Base-by-base conservation (phyloP, 345 rosid species). In the Streptanthus diversifolius region DNA sequence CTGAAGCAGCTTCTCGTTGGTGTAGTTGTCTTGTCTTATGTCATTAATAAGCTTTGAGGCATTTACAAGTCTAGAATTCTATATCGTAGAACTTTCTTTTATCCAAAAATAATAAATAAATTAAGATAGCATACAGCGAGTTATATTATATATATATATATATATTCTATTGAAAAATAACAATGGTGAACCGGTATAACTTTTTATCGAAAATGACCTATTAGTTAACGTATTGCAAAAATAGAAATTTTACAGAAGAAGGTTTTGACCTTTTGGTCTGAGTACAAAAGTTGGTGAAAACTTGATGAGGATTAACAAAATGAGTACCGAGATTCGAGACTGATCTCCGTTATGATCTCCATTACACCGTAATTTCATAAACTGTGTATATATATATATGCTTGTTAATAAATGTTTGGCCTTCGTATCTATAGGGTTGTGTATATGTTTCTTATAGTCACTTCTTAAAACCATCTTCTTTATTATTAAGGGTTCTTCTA, bases 401-500 rank as follows among this genome's bases (percentile, higher is more conserved):
- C 29, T 48, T 47, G 54, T 49, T 49, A 51, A 25, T 52, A 33
- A 55, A 22, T 41, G 52, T 30, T 55, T 55, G 41, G 44, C 43
- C 54, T 37, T 39, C 17, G 18, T 62, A 17, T 39, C 5, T 41
- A 62, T 52, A 51, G 32, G 47, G 37, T 32, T 53, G 63, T 65
- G 58, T 29, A 35, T 36, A 66, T 56, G 32, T 7, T 66, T 56
- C 17, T 27, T 18, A n/a, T 44, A 64, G 48, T 74, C 71, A 47
- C 52, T 66, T 73, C 77, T 65, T 56, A 73, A 66, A 73, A 73
- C 51, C 72, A 66, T 73, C 55, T 48, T 47, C 71, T 67, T 49
- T 59, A 37, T 22, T 17, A 5, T 66, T 36, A 60, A 41, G 7
- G 37, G 63, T 57, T 36, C 9, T 3, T 66, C 53, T 29, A 74